Evolutionary conservation across 2,329 filamentous ascomycete genomes (phyloP).

Genomic region (Fusarium tuaranense): DNA sequence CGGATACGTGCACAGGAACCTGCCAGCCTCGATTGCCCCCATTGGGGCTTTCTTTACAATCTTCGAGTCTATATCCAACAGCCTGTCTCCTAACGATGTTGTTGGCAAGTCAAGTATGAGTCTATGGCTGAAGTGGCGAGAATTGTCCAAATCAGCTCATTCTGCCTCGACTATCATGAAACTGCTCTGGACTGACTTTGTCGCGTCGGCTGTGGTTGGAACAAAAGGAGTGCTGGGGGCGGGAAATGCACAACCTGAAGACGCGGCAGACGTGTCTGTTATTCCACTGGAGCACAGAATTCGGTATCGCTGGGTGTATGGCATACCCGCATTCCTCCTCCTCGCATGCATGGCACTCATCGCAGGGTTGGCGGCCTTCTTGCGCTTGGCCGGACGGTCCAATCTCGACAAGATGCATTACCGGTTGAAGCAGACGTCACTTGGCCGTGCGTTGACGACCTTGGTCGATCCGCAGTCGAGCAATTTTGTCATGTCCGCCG

Average conservation of each 20-base stretch:
- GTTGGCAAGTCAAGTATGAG: conserved; percentile 6
- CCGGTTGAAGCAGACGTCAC: conserved; percentile 21
- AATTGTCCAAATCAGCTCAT: conserved; percentile 5
- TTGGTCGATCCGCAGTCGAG: conserved; percentile 8
- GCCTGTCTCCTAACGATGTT: background rate
- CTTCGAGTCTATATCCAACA: background rate
- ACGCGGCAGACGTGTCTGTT: conserved; percentile 7
- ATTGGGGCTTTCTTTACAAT: conserved; percentile 4
- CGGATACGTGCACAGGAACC: background rate
- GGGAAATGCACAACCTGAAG: conserved; percentile 15
- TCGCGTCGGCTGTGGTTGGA: conserved; percentile 30
- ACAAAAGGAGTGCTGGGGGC: conserved; percentile 27
- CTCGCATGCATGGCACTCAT: conserved; percentile 5
- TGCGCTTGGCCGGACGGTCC: conserved; percentile 6
- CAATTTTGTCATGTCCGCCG: conserved; percentile 7
- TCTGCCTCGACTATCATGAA: conserved; percentile 8
- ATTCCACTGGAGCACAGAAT: conserved; percentile 13
- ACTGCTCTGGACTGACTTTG: conserved; percentile 24
- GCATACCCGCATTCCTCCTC: conserved; percentile 29
- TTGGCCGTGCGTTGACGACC: conserved; percentile 23
- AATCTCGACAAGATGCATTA: conserved; percentile 5
- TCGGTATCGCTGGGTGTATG: conserved; percentile 27
- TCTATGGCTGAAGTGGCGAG: conserved; percentile 14
- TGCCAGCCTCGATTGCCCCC: conserved; percentile 7
- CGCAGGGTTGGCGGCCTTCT: background rate